Conservation (phyloP, 75 land plant genomes). For the Isoetes taiwanensis region DNA sequence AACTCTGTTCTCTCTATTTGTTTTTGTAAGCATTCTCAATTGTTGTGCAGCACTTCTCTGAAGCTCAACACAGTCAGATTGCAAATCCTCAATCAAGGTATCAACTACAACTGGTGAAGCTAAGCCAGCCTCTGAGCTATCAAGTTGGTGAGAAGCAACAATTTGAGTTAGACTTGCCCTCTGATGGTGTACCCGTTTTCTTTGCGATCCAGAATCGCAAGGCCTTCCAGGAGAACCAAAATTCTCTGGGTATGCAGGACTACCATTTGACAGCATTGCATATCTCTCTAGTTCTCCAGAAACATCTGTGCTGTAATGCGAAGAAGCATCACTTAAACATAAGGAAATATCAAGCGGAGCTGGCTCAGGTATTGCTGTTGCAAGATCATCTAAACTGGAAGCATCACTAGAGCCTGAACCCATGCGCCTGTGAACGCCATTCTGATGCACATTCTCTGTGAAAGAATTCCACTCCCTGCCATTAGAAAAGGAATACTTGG, state of each 20-base stretch:
- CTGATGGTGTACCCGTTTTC: slow-evolving; percentile 27
- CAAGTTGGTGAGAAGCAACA: slow-evolving; percentile 25
- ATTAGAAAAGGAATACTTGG: too few species aligned
- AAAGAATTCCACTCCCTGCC: too few species aligned
- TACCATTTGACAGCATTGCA: neutral
- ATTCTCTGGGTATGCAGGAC: slow-evolving; percentile 6
- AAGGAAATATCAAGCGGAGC: neutral
- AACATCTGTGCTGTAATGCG: slow-evolving; percentile 10
- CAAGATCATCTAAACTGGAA: slow-evolving; percentile 26
- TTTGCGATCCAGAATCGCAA: slow-evolving; percentile 32
- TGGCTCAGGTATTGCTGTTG: slow-evolving; percentile 3
- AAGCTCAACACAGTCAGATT: slow-evolving; percentile 33
- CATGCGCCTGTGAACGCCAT: slow-evolving; percentile 19
- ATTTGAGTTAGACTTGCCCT: slow-evolving; percentile 37
- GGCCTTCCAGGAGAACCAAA: slow-evolving; percentile 14
- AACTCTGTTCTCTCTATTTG: slow-evolving; percentile 68
- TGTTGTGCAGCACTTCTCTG: slow-evolving; percentile 52
- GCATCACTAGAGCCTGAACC: slow-evolving; percentile 35
- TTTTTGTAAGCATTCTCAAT: slow-evolving; percentile 64
- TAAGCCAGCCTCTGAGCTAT: slow-evolving; percentile 31
- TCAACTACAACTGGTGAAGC: slow-evolving; percentile 41
- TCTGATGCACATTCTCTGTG: neutral
- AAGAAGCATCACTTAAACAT: neutral
- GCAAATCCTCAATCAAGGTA: slow-evolving; percentile 50
- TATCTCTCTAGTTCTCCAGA: slow-evolving; percentile 14